These are phyloP conservation scores for Aspergillus pseudoterreus DNA, from an alignment of 2,329 filamentous ascomycete species.

Conservation along the genomic window DNA sequence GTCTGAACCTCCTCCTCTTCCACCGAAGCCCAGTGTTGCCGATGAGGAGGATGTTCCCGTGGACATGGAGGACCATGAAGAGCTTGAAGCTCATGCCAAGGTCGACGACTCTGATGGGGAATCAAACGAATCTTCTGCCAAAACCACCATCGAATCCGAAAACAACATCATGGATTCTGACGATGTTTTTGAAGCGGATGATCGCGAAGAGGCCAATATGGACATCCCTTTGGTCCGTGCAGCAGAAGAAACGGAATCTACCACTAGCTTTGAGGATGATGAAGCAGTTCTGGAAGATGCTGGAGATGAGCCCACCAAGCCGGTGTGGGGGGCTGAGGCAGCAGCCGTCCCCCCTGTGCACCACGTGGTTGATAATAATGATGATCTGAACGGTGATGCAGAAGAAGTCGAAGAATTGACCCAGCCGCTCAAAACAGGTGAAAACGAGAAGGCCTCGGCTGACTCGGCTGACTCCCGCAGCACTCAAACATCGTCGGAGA, in stretches of 20 bases:
- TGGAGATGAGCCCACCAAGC: background rate
- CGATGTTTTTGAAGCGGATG: slow-evolving; percentile 1
- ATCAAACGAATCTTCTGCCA: slow-evolving; percentile 9
- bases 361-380: background rate
- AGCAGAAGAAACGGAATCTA: background rate
- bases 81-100: background rate
- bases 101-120: background rate
- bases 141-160: slow-evolving; percentile 1
- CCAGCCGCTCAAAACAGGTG: background rate
- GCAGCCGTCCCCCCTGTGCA: slow-evolving; percentile 48
- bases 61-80: slow-evolving; percentile 6
- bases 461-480: background rate
- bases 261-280: background rate
- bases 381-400: background rate
- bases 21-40: slow-evolving; percentile 22
- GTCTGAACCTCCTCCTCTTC: slow-evolving; percentile 34
- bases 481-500: background rate
- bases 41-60: slow-evolving; percentile 10
- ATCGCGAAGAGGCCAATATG: background rate
- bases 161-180: slow-evolving; percentile 1
- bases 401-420: background rate
- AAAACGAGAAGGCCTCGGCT: background rate
- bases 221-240: background rate
- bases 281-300: background rate
- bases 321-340: slow-evolving; percentile 52